Evolutionary conservation across 2,329 filamentous ascomycete species (phyloP).

Genomic region (Aspergillus alliaceus): DNA sequence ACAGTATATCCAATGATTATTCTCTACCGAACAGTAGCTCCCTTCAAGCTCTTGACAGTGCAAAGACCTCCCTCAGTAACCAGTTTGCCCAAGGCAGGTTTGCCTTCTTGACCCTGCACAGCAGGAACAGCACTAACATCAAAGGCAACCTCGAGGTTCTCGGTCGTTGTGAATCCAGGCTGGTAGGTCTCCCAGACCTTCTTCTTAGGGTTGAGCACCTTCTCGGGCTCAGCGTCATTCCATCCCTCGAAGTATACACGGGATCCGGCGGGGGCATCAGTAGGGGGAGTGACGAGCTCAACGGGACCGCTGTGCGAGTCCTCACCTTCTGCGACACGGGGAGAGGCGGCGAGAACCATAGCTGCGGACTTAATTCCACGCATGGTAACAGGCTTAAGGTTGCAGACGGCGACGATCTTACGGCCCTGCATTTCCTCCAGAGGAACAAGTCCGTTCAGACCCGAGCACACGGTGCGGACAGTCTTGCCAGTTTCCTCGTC

Average conservation of each 20-base stretch:
- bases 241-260: conserved; percentile 92
- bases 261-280: conserved; percentile 76
- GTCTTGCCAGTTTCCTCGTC: conserved; percentile 85
- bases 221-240: conserved; percentile 82
- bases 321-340: conserved; percentile 77
- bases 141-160: conserved; percentile 78
- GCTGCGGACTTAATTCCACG: conserved; percentile 77
- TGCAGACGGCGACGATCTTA: conserved; percentile 93
- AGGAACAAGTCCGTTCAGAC: conserved; percentile 87
- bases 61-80: conserved; percentile 80
- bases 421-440: conserved; percentile 95
- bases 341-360: conserved; percentile 95
- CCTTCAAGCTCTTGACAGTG: conserved; percentile 77
- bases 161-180: conserved; percentile 91
- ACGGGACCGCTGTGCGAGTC: conserved; percentile 85
- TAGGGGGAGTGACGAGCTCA: conserved; percentile 84
- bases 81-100: conserved; percentile 60
- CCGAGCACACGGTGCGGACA: conserved; percentile 94
- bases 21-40: conserved; percentile 75
- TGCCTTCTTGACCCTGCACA: conserved; percentile 64
- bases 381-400: conserved; percentile 99
- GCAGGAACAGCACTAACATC: conserved; percentile 76
- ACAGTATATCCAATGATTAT: background rate
- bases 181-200: conserved; percentile 98
- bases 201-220: conserved; percentile 96